These are phyloP conservation scores for Clarireedia hainanense DNA, from an alignment of 2,329 filamentous ascomycete species.

Conservation along the genomic window DNA sequence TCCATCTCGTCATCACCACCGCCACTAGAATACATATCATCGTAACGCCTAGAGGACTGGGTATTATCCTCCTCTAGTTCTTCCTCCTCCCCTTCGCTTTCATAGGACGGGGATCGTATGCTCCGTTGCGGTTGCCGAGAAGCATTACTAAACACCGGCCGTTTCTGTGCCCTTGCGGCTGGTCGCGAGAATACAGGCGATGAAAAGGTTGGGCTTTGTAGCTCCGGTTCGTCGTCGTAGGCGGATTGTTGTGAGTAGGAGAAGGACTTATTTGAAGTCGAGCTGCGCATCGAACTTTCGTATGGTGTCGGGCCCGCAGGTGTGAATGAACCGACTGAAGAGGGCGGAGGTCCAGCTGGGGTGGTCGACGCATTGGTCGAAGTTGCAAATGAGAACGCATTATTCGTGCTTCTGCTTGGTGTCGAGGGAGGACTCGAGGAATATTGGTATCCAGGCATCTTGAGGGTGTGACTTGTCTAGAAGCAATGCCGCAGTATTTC, in stretches of 20 bases:
- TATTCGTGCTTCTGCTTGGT: constrained; percentile 26
- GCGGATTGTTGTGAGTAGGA: constrained; percentile 31
- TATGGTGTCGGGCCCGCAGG: constrained; percentile 46
- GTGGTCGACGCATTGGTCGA: constrained; percentile 43
- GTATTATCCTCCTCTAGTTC: constrained; percentile 33
- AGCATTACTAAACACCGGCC: constrained; percentile 31
- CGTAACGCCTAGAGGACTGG: constrained; percentile 30
- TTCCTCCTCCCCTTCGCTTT: constrained; percentile 36
- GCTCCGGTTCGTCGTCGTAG: constrained; percentile 14
- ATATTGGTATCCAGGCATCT: constrained; percentile 22
- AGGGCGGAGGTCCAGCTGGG: constrained; percentile 48
- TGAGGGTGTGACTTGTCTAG: neutral
- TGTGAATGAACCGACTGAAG: constrained; percentile 45
- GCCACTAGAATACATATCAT: constrained; percentile 30
- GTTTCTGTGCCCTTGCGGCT: constrained; percentile 25
- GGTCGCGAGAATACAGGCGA: constrained; percentile 16
- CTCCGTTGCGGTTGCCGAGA: constrained; percentile 11
- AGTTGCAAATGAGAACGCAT: constrained; percentile 22
- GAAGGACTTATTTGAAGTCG: constrained; percentile 22
- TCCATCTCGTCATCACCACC: constrained; percentile 33
- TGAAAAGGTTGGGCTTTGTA: constrained; percentile 17
- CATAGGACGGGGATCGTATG: constrained; percentile 24
- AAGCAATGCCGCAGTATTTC: too few relatives aligned
- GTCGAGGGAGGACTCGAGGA: constrained; percentile 30
- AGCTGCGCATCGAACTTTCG: constrained; percentile 40